Evolutionary conservation across 192 early-diverging fungal genomes (phyloP).

Genomic region (Coemansia biformis): DNA sequence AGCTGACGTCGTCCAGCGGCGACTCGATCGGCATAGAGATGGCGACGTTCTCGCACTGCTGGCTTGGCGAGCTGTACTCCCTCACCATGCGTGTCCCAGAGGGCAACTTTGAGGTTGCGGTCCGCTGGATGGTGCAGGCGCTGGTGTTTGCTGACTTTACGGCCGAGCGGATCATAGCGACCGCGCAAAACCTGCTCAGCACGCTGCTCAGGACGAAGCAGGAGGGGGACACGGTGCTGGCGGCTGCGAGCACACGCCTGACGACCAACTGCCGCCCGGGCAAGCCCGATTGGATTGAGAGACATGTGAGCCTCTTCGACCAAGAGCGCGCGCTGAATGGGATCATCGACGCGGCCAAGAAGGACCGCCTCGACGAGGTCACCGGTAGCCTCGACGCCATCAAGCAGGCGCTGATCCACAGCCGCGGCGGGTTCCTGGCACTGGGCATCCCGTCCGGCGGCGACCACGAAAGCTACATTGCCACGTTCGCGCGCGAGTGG

Average conservation of each 20-base stretch:
- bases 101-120: slow-evolving; percentile 24
- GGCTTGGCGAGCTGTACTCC: slow-evolving; percentile 58
- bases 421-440: slow-evolving; percentile 15
- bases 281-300: slow-evolving; percentile 52
- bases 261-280: slow-evolving; percentile 28
- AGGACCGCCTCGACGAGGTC: slow-evolving; percentile 1
- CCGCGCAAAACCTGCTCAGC: slow-evolving; percentile 63
- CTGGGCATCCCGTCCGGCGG: slow-evolving; percentile 11
- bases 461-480: slow-evolving; percentile 12
- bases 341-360: slow-evolving; percentile 26
- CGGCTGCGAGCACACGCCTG: slow-evolving; percentile 29
- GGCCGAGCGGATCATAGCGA: slow-evolving; percentile 61
- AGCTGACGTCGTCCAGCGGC: slow-evolving; percentile 46
- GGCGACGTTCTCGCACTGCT: slow-evolving; percentile 43
- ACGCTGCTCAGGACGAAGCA: slow-evolving; percentile 64
- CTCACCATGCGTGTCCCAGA: slow-evolving; percentile 36
- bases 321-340: slow-evolving; percentile 62
- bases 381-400: slow-evolving; percentile 8
- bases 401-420: slow-evolving; percentile 8
- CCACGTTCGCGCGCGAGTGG: slow-evolving; percentile 26
- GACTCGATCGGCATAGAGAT: slow-evolving; percentile 48
- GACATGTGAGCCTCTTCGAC: slow-evolving; percentile 60
- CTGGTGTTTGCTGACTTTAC: slow-evolving; percentile 65
- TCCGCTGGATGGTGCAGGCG: slow-evolving; percentile 51
- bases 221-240: slow-evolving; percentile 55